Evolutionary conservation across 305 asterid genomes (phyloP).

Genomic region (Fraxinus xanthoxyloides): DNA sequence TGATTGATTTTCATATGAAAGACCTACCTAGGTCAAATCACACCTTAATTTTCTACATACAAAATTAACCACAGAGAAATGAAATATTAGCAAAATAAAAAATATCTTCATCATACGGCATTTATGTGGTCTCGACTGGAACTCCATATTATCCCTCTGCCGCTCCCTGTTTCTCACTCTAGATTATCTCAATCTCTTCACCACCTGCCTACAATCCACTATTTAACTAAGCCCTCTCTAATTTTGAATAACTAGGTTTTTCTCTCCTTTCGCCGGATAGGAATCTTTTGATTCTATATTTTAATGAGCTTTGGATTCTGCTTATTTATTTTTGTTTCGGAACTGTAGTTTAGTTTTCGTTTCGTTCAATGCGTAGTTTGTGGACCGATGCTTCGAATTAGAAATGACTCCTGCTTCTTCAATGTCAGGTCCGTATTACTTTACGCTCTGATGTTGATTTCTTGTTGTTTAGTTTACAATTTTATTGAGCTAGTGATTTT

Average conservation of each 20-base stretch:
- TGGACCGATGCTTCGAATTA: slow-evolving; percentile 64
- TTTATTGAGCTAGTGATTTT: not conserved
- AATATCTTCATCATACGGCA: not conserved
- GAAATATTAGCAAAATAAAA: not conserved
- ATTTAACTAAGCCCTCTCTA: slow-evolving; percentile 25
- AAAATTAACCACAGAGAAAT: not conserved
- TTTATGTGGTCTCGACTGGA: slow-evolving; percentile 2
- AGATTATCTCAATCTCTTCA: slow-evolving; percentile 46
- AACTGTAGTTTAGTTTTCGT: slow-evolving; percentile 19
- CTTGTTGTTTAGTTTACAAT: not conserved
- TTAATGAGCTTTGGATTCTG: slow-evolving; percentile 26
- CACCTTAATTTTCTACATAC: not conserved
- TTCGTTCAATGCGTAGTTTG: slow-evolving; percentile 38
- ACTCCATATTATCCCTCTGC: not conserved
- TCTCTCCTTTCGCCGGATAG: slow-evolving; percentile 20
- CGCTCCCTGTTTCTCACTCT: slow-evolving; percentile 43
- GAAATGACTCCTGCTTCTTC: slow-evolving; percentile 71
- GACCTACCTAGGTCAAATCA: not conserved
- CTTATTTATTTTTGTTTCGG: slow-evolving; percentile 18
- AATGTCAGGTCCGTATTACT: slow-evolving; percentile 40
- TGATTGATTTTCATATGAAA: not conserved
- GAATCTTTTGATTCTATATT: slow-evolving; percentile 17
- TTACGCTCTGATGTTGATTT: not conserved
- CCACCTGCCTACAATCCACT: slow-evolving; percentile 43
- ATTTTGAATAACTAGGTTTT: slow-evolving; percentile 7